Base-by-base conservation (phyloP, 139 green algal species). In the Edaphochlamys debaryana region DNA sequence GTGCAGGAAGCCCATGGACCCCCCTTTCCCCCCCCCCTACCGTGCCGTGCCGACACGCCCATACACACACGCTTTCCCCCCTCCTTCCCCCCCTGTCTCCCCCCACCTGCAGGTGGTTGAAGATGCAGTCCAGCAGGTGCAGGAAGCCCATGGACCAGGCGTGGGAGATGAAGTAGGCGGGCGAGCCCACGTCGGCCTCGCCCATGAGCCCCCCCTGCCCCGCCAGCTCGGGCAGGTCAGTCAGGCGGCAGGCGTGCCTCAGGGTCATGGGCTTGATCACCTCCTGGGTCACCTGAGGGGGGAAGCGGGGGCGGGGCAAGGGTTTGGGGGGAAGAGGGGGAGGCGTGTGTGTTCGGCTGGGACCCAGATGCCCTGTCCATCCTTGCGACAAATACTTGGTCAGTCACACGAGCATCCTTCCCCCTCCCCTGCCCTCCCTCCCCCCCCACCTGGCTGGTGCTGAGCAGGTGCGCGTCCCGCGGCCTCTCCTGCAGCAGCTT, bases 161-260 rank as follows among this genome's bases (percentile, higher is more conserved):
- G 64, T 83, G 77, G 77, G 34, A 58, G 63, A 83, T 74, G 45
- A 83, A 83, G 77, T 83, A 83, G n/a, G 67, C 77, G 25, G 77
- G 77, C 20, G 42, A 34, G 40, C 77, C 77, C 64, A 83, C 64
- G 45, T 83, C 77, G 15, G 8, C 60, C 29, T 71, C 60, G 36
- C 36, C 58, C 38, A 81, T 45, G 36, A 73, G 67, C 8, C 27
- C 38, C 5, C 67, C 67, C 11, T 4, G 0, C 27, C 64, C 64
- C 34, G 13, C 34, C 34, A 81, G 30, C 2, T 81, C 75, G 29
- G 37, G 37, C 75, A 81, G 75, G 62, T 81, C 75, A 4, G 75
- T 81, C 40, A 81, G 75, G 75, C 75, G 75, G 75, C 75, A 81
- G 29, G 58, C 29, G 58, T 7, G 3, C 15, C 7, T 8, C 1